Percentiles rank a stretch among this genome's conserved stretches.
Conservation (phyloP, 441 rosid species). For the Corymbia calophylla region DNA sequence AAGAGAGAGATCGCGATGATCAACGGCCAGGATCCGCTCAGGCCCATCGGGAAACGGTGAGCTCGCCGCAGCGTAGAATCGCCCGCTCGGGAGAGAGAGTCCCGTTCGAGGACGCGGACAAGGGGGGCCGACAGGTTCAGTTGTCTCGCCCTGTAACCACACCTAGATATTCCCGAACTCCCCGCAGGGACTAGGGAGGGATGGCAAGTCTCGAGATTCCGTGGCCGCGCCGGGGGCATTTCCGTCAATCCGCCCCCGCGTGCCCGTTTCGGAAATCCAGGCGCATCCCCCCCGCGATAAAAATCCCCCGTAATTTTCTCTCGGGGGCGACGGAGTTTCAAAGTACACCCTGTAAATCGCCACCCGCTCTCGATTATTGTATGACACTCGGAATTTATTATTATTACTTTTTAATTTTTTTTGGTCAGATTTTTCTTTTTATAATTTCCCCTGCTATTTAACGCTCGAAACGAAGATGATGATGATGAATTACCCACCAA, state of each 20-base stretch:
- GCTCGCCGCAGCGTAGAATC: not conserved
- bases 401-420: too few relatives aligned
- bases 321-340: slow-evolving; percentile 1
- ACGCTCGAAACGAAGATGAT: not conserved
- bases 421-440: too few relatives aligned
- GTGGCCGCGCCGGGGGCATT: not conserved
- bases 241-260: not conserved
- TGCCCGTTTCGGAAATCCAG: slow-evolving; percentile 28
- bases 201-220: not conserved
- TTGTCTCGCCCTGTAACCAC: not conserved
- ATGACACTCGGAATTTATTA: not conserved
- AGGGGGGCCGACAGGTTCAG: not conserved
- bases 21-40: not conserved
- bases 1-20: not conserved
- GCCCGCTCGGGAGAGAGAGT: not conserved
- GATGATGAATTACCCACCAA: not conserved
- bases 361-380: not conserved
- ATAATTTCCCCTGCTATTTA: not conserved
- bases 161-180: not conserved
- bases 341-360: slow-evolving; percentile 28
- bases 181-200: not conserved
- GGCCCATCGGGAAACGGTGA: not conserved
- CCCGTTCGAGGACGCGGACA: not conserved
- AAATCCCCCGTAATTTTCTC: slow-evolving; percentile 25
- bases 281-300: slow-evolving; percentile 15